These are phyloP conservation scores for Tetramitus jugosus DNA, from an alignment of 208 protist genomes.

Conservation along the genomic window DNA sequence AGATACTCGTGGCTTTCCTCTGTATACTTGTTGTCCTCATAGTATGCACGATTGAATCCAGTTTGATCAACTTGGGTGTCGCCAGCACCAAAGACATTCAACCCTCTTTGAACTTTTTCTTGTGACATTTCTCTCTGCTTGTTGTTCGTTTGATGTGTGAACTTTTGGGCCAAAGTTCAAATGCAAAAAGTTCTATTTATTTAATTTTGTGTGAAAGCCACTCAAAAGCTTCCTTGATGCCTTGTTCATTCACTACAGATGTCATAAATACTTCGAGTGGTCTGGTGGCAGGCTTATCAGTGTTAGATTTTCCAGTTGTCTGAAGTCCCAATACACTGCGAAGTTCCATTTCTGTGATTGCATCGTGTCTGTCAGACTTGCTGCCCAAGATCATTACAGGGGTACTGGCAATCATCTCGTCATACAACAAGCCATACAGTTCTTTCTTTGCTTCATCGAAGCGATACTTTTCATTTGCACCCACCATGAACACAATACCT, in stretches of 20 bases:
- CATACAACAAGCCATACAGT: constrained; percentile 80
- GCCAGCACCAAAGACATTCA: too few species aligned
- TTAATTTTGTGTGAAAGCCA: too few species aligned
- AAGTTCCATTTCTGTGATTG: constrained; percentile 88
- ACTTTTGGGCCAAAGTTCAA: too few species aligned
- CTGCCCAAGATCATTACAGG: constrained; percentile 99
- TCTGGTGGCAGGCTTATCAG: constrained; percentile 53
- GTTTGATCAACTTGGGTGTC: too few species aligned
- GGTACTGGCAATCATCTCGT: constrained; percentile 80
- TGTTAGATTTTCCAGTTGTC: constrained; percentile 84
- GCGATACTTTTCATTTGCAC: constrained; percentile 82
- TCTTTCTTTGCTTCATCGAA: constrained; percentile 90
- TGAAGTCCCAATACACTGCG: constrained; percentile 63
- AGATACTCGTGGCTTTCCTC: too few species aligned
- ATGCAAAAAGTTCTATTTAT: too few species aligned
- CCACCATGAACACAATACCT: constrained; percentile 98
- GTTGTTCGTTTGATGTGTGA: too few species aligned
- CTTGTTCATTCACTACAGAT: constrained; percentile 86
- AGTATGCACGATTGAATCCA: too few species aligned
- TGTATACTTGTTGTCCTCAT: too few species aligned
- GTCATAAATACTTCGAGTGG: constrained; percentile 99
- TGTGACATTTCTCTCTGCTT: too few species aligned
- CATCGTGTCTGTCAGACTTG: constrained; percentile 94
- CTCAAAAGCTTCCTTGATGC: too few species aligned
- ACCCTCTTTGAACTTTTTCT: too few species aligned